Conservation (phyloP, 805 yeast genomes). For the Diddensiella santjacobensis region DNA sequence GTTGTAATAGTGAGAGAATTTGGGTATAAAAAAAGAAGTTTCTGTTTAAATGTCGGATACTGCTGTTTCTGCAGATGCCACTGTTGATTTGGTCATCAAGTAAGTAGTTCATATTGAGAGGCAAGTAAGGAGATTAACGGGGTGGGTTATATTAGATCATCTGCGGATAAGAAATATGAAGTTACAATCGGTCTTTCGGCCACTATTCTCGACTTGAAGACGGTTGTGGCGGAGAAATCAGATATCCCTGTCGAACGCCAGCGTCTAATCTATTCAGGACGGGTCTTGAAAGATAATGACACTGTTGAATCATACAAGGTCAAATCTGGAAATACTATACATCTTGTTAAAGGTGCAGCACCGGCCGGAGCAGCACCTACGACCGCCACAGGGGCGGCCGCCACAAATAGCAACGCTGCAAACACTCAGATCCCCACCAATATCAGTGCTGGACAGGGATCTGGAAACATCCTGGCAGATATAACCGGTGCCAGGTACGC, state of each 20-base stretch:
- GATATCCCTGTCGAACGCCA: slow-evolving; percentile 75
- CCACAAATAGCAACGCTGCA: slow-evolving; percentile 19
- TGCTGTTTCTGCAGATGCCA: slow-evolving; percentile 5
- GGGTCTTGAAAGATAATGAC: slow-evolving; percentile 83
- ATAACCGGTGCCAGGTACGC: slow-evolving; percentile 95
- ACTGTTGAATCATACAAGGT: slow-evolving; percentile 72
- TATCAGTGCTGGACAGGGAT: slow-evolving; percentile 81
- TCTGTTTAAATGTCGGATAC: slow-evolving; percentile 10
- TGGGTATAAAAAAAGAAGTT: too few relatives aligned
- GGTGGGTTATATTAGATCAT: slow-evolving; percentile 22
- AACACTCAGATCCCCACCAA: slow-evolving; percentile 59
- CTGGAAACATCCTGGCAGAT: slow-evolving; percentile 87
- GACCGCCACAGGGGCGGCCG: slow-evolving; percentile 20
- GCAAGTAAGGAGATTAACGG: neutral
- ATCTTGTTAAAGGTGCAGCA: slow-evolving; percentile 79
- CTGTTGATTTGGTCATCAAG: slow-evolving; percentile 11
- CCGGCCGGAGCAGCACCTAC: slow-evolving; percentile 31
- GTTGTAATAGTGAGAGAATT: too few relatives aligned
- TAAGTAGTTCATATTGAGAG: slow-evolving; percentile 3
- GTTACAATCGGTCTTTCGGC: slow-evolving; percentile 50
- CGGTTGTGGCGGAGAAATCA: slow-evolving; percentile 53
- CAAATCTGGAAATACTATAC: slow-evolving; percentile 82
- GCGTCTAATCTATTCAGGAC: slow-evolving; percentile 88
- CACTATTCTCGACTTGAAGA: slow-evolving; percentile 68
- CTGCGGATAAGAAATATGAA: slow-evolving; percentile 80